Evolutionary conservation across 108 stramenopile species (phyloP).

Genomic region (Mayamaea pseudoterrestris): DNA sequence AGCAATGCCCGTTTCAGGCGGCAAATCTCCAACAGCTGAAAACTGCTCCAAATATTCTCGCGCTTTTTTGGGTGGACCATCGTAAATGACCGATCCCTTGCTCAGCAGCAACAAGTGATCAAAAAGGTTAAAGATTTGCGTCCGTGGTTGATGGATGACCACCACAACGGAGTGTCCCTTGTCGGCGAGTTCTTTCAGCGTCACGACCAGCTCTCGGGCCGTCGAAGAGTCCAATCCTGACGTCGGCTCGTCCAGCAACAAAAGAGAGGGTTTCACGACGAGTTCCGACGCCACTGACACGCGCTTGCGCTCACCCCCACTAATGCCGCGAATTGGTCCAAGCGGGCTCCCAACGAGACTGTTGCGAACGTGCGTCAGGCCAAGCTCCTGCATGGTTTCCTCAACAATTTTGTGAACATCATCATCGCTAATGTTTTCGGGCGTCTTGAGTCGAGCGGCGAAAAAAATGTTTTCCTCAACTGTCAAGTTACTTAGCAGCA

Average conservation of each 20-base stretch:
- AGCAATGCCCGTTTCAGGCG: conserved; percentile 59
- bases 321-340: conserved; percentile 41
- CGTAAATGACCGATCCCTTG: conserved; percentile 47
- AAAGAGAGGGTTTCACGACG: conserved; percentile 57
- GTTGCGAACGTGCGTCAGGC: conserved; percentile 38
- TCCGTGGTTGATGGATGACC: conserved; percentile 86
- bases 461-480: conserved; percentile 74
- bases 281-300: conserved; percentile 74
- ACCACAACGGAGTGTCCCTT: conserved; percentile 58
- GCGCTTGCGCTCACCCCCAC: conserved; percentile 81
- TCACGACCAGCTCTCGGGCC: conserved; percentile 49
- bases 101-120: conserved; percentile 65
- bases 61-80: conserved; percentile 28
- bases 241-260: conserved; percentile 76
- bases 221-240: conserved; percentile 69
- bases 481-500: conserved; percentile 66
- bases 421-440: conserved; percentile 14
- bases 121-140: conserved; percentile 68
- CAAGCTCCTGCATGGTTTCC: conserved; percentile 43
- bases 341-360: conserved; percentile 42
- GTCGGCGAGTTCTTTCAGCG: conserved; percentile 47
- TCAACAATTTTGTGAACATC: conserved; percentile 40
- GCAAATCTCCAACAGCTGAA: conserved; percentile 28
- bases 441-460: conserved; percentile 65
- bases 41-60: conserved; percentile 41